Conservation (phyloP, 257 asterid genomes). For the Solanum chiquidenum region DNA sequence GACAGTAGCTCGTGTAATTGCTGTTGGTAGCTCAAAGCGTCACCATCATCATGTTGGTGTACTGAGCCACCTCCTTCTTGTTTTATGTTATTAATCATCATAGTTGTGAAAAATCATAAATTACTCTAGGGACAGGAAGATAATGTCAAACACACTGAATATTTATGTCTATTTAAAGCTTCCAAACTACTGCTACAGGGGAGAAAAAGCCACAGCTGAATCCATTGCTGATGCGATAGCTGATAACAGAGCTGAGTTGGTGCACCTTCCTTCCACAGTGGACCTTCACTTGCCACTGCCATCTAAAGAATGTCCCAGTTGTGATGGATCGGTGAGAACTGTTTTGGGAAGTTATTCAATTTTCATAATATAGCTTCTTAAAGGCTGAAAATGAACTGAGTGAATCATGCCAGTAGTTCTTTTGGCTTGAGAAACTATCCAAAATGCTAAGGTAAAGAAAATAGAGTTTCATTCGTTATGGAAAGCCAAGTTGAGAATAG, state of each 20-base stretch:
- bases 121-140: background rate
- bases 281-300: slow-evolving; percentile 75
- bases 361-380: background rate
- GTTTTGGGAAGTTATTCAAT: background rate
- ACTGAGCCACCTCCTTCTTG: background rate
- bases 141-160: background rate
- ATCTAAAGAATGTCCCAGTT: slow-evolving; percentile 76
- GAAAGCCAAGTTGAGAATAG: background rate
- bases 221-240: slow-evolving; percentile 78
- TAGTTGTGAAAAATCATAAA: background rate
- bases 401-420: background rate
- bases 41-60: background rate
- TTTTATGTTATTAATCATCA: background rate
- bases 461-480: background rate
- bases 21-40: background rate
- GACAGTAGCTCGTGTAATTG: background rate
- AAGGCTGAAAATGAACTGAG: background rate
- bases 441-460: background rate
- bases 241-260: slow-evolving; percentile 89
- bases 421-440: background rate
- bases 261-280: slow-evolving; percentile 77
- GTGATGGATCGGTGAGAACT: slow-evolving; percentile 83
- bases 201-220: slow-evolving; percentile 94
- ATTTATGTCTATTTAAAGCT: background rate
- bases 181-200: slow-evolving; percentile 33